These are phyloP conservation scores for Elymus sibiricus DNA, from an alignment of 176 grass and related monocot genomes.

Conservation along the genomic window DNA sequence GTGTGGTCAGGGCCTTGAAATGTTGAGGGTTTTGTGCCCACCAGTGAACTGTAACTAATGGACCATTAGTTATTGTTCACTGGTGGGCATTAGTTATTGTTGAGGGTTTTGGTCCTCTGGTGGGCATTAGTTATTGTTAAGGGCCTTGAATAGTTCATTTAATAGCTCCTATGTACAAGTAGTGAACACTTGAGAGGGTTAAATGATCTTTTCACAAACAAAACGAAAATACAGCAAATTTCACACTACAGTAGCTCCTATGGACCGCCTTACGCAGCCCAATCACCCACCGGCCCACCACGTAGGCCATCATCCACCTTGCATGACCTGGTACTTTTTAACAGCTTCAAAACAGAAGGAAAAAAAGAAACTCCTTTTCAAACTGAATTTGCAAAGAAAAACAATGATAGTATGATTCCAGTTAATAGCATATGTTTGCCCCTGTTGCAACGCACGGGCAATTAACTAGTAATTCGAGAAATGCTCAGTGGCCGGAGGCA, in stretches of 20 bases:
- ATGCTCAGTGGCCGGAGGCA: not conserved
- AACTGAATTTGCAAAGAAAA: not conserved
- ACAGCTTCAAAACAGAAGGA: not conserved
- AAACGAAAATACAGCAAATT: not conserved
- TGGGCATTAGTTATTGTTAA: no score
- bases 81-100: no score
- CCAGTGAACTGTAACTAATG: not conserved
- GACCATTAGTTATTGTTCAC: no score
- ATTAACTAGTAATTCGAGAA: not conserved
- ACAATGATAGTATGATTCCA: not conserved
- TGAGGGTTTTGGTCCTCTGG: no score
- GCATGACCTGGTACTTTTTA: not conserved
- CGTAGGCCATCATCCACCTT: no score
- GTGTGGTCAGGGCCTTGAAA: not conserved
- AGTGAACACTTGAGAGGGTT: no score
- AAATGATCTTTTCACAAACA: no score
- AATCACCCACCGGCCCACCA: not conserved
- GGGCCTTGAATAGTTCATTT: no score
- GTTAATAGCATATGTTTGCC: no score
- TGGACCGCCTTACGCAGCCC: not conserved
- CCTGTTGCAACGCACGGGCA: no score
- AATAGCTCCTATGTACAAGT: no score
- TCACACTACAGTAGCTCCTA: not conserved
- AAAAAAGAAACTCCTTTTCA: not conserved
- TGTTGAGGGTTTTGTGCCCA: not conserved